Evolutionary conservation across 768 basidiomycete species (phyloP).

Genomic region (Tephrocybe rancida): DNA sequence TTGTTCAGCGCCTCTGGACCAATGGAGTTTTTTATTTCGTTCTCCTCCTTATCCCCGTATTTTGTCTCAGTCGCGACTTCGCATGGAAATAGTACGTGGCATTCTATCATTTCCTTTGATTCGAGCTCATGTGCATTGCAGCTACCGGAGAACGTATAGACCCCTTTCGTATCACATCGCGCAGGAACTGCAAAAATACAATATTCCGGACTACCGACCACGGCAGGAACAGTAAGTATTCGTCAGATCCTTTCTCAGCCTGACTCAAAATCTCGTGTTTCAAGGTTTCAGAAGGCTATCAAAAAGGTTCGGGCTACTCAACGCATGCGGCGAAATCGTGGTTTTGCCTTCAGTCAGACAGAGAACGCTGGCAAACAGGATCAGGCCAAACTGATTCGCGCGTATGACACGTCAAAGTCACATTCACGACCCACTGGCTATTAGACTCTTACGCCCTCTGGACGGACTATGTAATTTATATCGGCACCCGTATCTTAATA

Average conservation of each 20-base stretch:
- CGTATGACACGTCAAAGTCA: conserved; percentile 85
- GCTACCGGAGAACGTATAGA: conserved; percentile 88
- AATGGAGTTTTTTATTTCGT: conserved; percentile 89
- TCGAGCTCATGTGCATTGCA: conserved; percentile 30
- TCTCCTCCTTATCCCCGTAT: conserved; percentile 78
- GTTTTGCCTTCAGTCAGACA: conserved; percentile 98
- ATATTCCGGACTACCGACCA: conserved; percentile 94
- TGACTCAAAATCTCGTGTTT: conserved; percentile 10
- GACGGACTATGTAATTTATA: conserved; percentile 41
- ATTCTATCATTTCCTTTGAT: conserved; percentile 8
- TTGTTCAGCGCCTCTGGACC: conserved; percentile 90
- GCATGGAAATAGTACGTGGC: conserved; percentile 95
- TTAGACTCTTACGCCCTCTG: conserved; percentile 32
- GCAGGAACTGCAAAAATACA: conserved; percentile 99
- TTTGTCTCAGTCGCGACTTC: conserved; percentile 88
- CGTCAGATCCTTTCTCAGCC: not conserved
- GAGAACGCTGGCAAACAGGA: conserved; percentile 86
- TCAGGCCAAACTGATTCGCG: conserved; percentile 82
- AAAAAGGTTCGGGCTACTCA: conserved; percentile 99
- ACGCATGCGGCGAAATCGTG: conserved; percentile 93
- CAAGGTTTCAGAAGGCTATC: conserved; percentile 97
- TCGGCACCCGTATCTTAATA: conserved; percentile 20
- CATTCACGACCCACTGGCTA: conserved; percentile 76
- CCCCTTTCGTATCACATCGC: conserved; percentile 97
- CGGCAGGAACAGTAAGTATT: conserved; percentile 89